These are phyloP conservation scores for Acacia concinna DNA, from an alignment of 331 rosid species.

Conservation along the genomic window DNA sequence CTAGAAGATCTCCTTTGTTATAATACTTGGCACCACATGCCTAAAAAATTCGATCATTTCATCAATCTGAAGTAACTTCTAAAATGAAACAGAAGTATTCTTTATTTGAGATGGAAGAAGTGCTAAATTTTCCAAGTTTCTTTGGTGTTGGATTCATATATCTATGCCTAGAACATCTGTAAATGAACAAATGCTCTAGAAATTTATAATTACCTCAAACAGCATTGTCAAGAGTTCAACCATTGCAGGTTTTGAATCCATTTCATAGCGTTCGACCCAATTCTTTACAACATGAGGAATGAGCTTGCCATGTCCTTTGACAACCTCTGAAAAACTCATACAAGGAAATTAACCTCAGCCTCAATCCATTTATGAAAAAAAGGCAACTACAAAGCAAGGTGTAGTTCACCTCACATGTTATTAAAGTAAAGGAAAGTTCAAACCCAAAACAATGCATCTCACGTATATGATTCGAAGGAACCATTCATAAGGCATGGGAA, in stretches of 20 bases:
- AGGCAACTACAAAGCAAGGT: slow-evolving; percentile 14
- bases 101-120: slow-evolving; percentile 11
- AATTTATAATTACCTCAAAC: slow-evolving; percentile 62
- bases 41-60: slow-evolving; percentile 45
- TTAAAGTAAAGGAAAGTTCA: background rate
- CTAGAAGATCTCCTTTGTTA: slow-evolving; percentile 68
- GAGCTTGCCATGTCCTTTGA: slow-evolving; percentile 76
- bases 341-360: slow-evolving; percentile 23
- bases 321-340: slow-evolving; percentile 59
- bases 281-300: slow-evolving; percentile 72
- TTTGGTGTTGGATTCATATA: background rate
- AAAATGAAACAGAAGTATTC: slow-evolving; percentile 1
- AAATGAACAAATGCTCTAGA: slow-evolving; percentile 14
- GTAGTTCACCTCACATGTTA: background rate
- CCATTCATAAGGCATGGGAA: background rate
- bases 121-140: slow-evolving; percentile 2
- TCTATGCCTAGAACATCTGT: background rate
- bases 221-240: slow-evolving; percentile 80
- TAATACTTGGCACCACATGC: slow-evolving; percentile 90
- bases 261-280: slow-evolving; percentile 89
- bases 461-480: background rate
- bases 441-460: background rate
- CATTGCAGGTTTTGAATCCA: slow-evolving; percentile 70
- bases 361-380: background rate
- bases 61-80: slow-evolving; percentile 19